Conservation (phyloP, 2,329 filamentous ascomycete genomes). For the Celoporthe dispersa region DNA sequence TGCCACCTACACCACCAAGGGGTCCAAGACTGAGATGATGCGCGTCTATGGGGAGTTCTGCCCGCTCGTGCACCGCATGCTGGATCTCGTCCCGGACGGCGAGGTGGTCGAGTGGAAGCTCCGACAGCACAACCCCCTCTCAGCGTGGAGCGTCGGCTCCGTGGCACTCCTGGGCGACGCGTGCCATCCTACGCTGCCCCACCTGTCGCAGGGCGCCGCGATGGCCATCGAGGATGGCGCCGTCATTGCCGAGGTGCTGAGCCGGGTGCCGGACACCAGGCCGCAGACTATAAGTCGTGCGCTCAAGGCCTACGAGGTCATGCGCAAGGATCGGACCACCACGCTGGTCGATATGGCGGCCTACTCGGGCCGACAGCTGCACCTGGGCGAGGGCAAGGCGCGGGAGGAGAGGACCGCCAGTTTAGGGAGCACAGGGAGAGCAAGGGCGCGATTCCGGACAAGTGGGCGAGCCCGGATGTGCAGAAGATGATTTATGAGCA, state of each 20-base stretch:
- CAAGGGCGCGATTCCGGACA: constrained; percentile 62
- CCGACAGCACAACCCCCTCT: constrained; percentile 59
- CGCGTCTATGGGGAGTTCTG: constrained; percentile 66
- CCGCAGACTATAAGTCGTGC: constrained; percentile 50
- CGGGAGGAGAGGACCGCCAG: constrained; percentile 62
- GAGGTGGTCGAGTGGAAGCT: constrained; percentile 70
- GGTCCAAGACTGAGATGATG: constrained; percentile 64
- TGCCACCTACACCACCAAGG: constrained; percentile 66
- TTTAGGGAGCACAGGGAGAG: constrained; percentile 55
- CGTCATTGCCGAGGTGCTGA: constrained; percentile 59
- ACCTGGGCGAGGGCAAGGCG: constrained; percentile 61
- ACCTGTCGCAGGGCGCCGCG: constrained; percentile 69
- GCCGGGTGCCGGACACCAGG: constrained; percentile 42
- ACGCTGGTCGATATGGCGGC: constrained; percentile 59
- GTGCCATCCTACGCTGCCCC: constrained; percentile 70
- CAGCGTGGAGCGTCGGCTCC: constrained; percentile 61
- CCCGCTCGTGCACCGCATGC: constrained; percentile 60
- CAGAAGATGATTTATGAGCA: constrained; percentile 69
- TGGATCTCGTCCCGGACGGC: constrained; percentile 63
- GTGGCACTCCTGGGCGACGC: constrained; percentile 66
- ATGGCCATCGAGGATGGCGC: constrained; percentile 72
- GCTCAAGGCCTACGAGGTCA: constrained; percentile 58
- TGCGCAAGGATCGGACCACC: constrained; percentile 60
- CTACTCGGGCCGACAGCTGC: constrained; percentile 56
- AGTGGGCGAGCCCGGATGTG: constrained; percentile 72